Evolutionary conservation across 140 eudicot genomes (phyloP), one percentile per base, ranked within the genome.

Genomic region (Stevia rebaudiana): DNA sequence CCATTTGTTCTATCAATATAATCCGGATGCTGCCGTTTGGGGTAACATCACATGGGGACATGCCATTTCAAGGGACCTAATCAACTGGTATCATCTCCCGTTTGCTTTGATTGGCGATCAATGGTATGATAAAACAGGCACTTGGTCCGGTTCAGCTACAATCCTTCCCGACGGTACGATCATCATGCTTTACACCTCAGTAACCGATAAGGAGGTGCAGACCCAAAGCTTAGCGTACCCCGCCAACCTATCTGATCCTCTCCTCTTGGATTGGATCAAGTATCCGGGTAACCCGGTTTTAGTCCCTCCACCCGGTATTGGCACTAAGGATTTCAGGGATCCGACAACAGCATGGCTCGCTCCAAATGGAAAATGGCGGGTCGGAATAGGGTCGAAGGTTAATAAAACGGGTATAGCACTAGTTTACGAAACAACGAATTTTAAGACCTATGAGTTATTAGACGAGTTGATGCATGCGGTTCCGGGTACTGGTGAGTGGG

Each of bases 1-100:
- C 69, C 98, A 91, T 65, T 23, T 90, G 1, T 90, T 90, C 80
- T 90, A 87, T 65, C 98, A 91, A 55, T 85, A 87, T 76, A 83
- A 85, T 68, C 95, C 96, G 5, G 83, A 87, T 69, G 74, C 95
- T 1, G 95, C 98, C 0, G 77, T 83, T 3, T 87, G 95, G 98
- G 98, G 92, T 7, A 91, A 82, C 73, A 91, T 91, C 40, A 78
- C 92, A 2, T 91, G 98, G 96, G 98, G 88, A 63, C 98, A 91
- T 48, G 95, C 98, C 0, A 77, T 85, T 1, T 91, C 96, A 30
- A 77, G 31, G 61, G 96, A 87, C 63, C 74, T 83, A 23, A 83
- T 91, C 58, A 64, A 79, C 68, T 91, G 95, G 95, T 65, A 74
- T 56, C 76, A 91, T 56, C 89, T 91, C 13, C 92, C 92, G 3